Evolutionary conservation across 495 filamentous ascomycete genomes (phyloP), one percentile per base, ranked within the genome.

Genomic region (Podospora pseudocomata): DNA sequence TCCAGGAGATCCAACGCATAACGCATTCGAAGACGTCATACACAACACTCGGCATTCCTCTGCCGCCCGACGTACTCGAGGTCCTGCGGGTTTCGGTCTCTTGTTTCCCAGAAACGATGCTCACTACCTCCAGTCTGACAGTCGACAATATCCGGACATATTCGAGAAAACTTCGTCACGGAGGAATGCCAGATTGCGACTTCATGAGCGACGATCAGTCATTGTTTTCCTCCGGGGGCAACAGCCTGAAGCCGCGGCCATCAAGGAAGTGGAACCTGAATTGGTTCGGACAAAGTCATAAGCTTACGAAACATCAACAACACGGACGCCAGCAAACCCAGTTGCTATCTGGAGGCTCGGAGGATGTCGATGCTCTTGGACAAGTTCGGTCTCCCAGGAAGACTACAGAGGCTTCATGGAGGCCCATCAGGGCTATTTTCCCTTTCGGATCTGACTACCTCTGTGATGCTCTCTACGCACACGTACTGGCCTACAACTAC

Each of bases 401-500:
- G n/a, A 39, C 59, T 18, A 26, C 5, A 7, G n/a, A 20, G 9
- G n/a, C 18, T 68, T 68, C 74, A n/a, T 83, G 81, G 81, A 63
- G 69, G 1, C 82, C 84, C 5, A 85, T 91, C 69, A 81, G 83
- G 27, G 82, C 81, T 19, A 86, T 89, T 26, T 91, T 90, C 65
- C 85, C 86, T 0, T 66, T 80, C 7, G 84, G 82, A 26, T 78
- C 84, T 5, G 83, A 88, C 63, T 83, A 81, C 65, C 74, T 88
- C 4, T 84, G 87, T 32, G 85, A 89, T 60, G 82, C 86, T 5
- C 81, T 91, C n/a, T 90, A 89, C 66, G 87, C 88, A 1, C 84
- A 88, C 54, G 70, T 91, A 23, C 80, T 90, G 20, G 87, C 86
- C 0, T 86, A 85, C 65, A 89, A 89, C 69, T 89, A 89, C 73